A percentile compares a stretch with the other conserved stretches of the same genome.
Evolutionary conservation across 2,329 filamentous ascomycete species (phyloP).

Genomic region (Sodiomyces alkalinus): DNA sequence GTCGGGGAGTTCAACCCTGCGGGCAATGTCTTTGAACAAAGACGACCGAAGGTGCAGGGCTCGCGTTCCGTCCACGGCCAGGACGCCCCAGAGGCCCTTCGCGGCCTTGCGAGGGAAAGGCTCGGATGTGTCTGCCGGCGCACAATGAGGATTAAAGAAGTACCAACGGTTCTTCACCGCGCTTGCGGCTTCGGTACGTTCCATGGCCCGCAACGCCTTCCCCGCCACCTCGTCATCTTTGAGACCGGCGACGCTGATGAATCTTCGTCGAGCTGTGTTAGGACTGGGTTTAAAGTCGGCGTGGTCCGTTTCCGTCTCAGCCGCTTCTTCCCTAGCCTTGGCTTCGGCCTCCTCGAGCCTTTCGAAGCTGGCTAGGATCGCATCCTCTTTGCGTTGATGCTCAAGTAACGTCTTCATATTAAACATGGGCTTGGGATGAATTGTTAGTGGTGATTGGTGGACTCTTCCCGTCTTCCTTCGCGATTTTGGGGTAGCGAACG

Average conservation of each 20-base stretch:
- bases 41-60: slow-evolving; percentile 48
- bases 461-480: too few relatives aligned
- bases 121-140: slow-evolving; percentile 10
- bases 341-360: slow-evolving; percentile 22
- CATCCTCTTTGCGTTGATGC: slow-evolving; percentile 42
- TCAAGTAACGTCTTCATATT: slow-evolving; percentile 46
- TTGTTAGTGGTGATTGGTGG: too few relatives aligned
- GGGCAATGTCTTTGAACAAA: slow-evolving; percentile 36
- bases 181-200: slow-evolving; percentile 28
- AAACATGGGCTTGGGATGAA: slow-evolving; percentile 43
- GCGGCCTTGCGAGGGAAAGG: slow-evolving; percentile 21
- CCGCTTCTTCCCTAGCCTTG: slow-evolving; percentile 11
- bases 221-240: slow-evolving; percentile 25
- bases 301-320: slow-evolving; percentile 5
- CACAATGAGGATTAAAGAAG: slow-evolving; percentile 28
- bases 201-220: slow-evolving; percentile 31
- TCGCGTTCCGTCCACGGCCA: slow-evolving; percentile 33
- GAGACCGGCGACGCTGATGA: slow-evolving; percentile 11
- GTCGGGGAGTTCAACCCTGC: slow-evolving; percentile 34
- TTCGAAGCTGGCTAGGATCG: slow-evolving; percentile 38
- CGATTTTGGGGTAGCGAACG: too few relatives aligned
- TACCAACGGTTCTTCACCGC: slow-evolving; percentile 24
- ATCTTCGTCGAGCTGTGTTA: slow-evolving; percentile 6
- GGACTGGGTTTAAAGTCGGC: slow-evolving; percentile 2
- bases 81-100: slow-evolving; percentile 29